Evolutionary conservation across 805 yeast genomes (phyloP), one percentile per base, ranked within the genome.

Genomic region (Kazachstania kunashirensis): DNA sequence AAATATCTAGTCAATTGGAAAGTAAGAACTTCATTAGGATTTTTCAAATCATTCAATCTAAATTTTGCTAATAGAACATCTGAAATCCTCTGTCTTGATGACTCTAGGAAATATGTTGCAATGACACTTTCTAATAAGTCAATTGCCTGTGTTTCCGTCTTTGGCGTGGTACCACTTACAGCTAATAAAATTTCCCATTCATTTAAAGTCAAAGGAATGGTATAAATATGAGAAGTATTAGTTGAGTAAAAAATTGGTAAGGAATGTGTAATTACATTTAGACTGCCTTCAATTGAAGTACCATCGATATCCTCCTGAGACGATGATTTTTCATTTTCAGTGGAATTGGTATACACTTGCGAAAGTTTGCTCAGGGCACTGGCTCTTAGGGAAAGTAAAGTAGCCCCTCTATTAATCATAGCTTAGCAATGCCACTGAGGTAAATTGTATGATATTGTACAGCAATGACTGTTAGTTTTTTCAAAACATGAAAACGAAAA

Each of bases 121-220:
- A 77, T 54, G 31, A 70, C 67, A 8, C 62, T 52, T 23, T 62
- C 48, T 14, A 76, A 49, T 19, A 66, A 39, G 4, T 55, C 50
- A 11, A 37, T 31, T 1, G 73, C 75, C 32, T 68, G 70, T 1
- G 53, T 50, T 17, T 49, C 46, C 24, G 57, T 58, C 33, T 55
- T 40, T 8, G 62, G 58, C 5, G 40, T 38, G 4, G 67, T 50
- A 9, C 66, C 48, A 42, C 77, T 64, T n/a, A 76, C 55, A 0
- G 81, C 73, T 28, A 69, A 38, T 34, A 77, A 53, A 10, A 72
- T 66, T 46, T 77, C 82, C 50, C 69, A 65, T 42, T 77, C 81
- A 39, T 68, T 71, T 27, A 65, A 57, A 2, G 73, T 57, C 41
- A 73, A 62, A 12, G 73, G 70, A 13, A 68, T 66, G 4, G 59